Conservation (phyloP, 495 filamentous ascomycete species). For the Aspergillus affinis region DNA sequence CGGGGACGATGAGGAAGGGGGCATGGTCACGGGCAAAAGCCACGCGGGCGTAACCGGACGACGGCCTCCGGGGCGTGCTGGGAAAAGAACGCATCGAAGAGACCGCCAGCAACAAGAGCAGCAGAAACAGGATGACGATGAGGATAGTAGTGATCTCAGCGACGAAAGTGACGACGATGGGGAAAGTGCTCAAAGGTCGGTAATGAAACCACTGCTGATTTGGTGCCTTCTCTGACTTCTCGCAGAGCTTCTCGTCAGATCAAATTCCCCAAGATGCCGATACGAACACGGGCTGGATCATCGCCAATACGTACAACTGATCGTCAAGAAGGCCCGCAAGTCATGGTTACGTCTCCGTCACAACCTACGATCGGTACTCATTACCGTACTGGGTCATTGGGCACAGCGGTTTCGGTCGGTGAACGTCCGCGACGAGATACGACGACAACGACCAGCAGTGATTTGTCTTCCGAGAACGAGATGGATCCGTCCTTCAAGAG, state of each 20-base stretch:
- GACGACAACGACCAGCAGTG: constrained; percentile 85
- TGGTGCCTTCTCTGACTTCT: constrained; percentile 19
- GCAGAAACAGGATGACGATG: constrained; percentile 77
- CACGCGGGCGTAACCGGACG: constrained; percentile 74
- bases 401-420: constrained; percentile 65
- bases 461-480: constrained; percentile 89
- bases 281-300: constrained; percentile 81
- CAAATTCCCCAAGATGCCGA: constrained; percentile 91
- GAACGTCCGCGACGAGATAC: constrained; percentile 79
- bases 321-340: constrained; percentile 50
- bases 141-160: constrained; percentile 94
- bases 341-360: constrained; percentile 56
- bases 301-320: constrained; percentile 71
- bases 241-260: constrained; percentile 72
- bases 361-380: constrained; percentile 47
- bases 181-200: constrained; percentile 51
- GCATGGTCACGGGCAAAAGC: constrained; percentile 73
- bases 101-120: constrained; percentile 49
- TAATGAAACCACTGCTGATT: not conserved
- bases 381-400: constrained; percentile 70
- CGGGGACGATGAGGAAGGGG: constrained; percentile 79
- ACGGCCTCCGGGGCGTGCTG: constrained; percentile 50
- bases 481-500: constrained; percentile 67
- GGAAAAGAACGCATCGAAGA: constrained; percentile 41
- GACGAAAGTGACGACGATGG: constrained; percentile 93